These are phyloP conservation scores for Clonostachys byssicola DNA, from an alignment of 2,329 filamentous ascomycete species.

Conservation along the genomic window DNA sequence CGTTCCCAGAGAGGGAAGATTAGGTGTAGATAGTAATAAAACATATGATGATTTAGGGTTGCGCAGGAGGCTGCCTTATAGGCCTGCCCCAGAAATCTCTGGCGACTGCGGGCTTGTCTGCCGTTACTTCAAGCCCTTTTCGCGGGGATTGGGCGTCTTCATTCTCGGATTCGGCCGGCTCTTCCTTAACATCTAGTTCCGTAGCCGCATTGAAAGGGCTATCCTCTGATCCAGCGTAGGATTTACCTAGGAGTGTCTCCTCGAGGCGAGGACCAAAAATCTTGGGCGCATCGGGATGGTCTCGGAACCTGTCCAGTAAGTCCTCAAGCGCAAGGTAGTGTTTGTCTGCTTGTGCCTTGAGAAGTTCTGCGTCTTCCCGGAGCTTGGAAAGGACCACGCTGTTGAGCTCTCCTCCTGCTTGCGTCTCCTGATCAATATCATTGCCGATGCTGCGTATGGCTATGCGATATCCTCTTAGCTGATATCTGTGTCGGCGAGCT, in stretches of 20 bases:
- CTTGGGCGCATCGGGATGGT: background rate
- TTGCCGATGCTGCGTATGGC: slow-evolving; percentile 1
- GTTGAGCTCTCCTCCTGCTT: background rate
- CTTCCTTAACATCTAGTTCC: background rate
- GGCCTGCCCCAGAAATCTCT: background rate
- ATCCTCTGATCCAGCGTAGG: too few species aligned
- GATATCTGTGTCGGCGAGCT: background rate
- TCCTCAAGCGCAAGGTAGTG: background rate
- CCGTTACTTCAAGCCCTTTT: too few species aligned
- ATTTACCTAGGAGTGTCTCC: background rate
- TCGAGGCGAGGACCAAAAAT: background rate
- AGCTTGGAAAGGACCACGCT: background rate
- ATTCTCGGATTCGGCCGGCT: too few species aligned
- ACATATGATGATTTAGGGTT: too few species aligned
- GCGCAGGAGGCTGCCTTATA: too few species aligned
- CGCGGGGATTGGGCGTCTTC: too few species aligned
- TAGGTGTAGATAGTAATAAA: too few species aligned
- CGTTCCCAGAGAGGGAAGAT: too few species aligned
- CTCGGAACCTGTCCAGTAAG: background rate
- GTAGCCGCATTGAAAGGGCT: background rate
- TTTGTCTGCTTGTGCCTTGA: slow-evolving; percentile 1
- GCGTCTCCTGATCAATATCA: background rate
- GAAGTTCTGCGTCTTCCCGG: background rate
- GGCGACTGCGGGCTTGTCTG: too few species aligned
- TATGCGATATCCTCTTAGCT: background rate